Evolutionary conservation across 148 eudicot genomes (phyloP).

Genomic region (Chenopodium album): DNA sequence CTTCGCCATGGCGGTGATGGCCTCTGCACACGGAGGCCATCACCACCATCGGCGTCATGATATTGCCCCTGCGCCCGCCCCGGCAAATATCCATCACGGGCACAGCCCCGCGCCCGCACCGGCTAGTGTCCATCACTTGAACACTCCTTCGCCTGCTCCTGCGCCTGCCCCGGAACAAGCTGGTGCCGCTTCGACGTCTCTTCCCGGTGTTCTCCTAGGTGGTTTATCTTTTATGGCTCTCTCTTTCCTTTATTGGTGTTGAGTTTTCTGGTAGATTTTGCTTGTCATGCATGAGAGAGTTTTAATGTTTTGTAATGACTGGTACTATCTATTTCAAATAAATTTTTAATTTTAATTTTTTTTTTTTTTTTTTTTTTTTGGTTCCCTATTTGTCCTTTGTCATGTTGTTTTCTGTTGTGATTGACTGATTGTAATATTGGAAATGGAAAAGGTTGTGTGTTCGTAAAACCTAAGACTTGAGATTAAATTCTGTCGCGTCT

Average conservation of each 20-base stretch:
- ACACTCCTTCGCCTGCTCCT: constrained; percentile 11
- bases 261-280: neutral
- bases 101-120: constrained; percentile 14
- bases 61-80: constrained; percentile 18
- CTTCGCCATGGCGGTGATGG: neutral
- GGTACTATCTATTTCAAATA: neutral
- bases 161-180: constrained; percentile 2
- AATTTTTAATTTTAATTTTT: neutral
- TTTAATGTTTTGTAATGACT: neutral
- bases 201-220: neutral
- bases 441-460: neutral
- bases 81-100: neutral
- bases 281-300: neutral
- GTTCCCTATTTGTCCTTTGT: neutral
- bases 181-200: constrained; percentile 2
- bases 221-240: neutral
- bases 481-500: too few species aligned
- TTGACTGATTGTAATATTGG: neutral
- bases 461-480: too few species aligned
- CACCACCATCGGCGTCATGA: constrained; percentile 4
- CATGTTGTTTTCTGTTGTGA: neutral
- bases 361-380: neutral
- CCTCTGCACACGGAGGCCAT: neutral
- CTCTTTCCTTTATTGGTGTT: neutral
- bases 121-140: neutral